Conservation (phyloP, 805 yeast species). For the Kodamaea fukazawae region DNA sequence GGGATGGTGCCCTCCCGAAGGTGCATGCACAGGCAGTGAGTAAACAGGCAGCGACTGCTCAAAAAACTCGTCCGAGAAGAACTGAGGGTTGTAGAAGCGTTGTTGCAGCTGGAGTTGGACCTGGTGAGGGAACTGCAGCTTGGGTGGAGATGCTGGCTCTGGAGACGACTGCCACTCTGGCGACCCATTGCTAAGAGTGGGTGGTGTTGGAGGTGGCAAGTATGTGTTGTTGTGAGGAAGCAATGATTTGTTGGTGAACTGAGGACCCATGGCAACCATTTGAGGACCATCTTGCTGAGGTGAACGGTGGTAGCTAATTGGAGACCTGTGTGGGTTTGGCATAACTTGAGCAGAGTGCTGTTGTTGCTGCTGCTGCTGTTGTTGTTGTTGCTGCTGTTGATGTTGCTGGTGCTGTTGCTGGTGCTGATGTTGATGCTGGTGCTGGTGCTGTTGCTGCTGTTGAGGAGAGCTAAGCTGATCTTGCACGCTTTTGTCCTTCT, state of each 20-base stretch:
- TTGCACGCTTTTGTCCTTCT: constrained; percentile 10
- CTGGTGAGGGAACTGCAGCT: constrained; percentile 1
- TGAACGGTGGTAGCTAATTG: background rate
- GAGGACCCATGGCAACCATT: background rate
- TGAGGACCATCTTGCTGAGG: background rate
- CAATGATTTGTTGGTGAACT: constrained; percentile 8
- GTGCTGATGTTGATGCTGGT: constrained; percentile 12
- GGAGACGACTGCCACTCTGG: constrained; percentile 42
- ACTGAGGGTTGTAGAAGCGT: constrained; percentile 38
- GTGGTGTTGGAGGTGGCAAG: constrained; percentile 40
- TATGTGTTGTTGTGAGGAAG: constrained; percentile 18
- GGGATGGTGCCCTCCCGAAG: constrained; percentile 2
- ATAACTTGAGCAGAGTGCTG: constrained; percentile 3
- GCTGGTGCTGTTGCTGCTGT: constrained; percentile 8
- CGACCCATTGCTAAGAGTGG: constrained; percentile 30
- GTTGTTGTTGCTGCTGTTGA: constrained; percentile 1
- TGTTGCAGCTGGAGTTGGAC: no score
- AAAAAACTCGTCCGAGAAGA: constrained; percentile 31
- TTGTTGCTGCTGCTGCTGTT: constrained; percentile 3
- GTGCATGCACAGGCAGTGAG: constrained; percentile 23
- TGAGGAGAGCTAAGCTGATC: background rate
- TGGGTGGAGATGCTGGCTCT: constrained; percentile 24
- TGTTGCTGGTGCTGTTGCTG: constrained; percentile 7
- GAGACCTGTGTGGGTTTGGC: constrained; percentile 1
- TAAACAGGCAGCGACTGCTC: constrained; percentile 12